Conservation (phyloP, 306 rosid species). For the Castanopsis chinensis region DNA sequence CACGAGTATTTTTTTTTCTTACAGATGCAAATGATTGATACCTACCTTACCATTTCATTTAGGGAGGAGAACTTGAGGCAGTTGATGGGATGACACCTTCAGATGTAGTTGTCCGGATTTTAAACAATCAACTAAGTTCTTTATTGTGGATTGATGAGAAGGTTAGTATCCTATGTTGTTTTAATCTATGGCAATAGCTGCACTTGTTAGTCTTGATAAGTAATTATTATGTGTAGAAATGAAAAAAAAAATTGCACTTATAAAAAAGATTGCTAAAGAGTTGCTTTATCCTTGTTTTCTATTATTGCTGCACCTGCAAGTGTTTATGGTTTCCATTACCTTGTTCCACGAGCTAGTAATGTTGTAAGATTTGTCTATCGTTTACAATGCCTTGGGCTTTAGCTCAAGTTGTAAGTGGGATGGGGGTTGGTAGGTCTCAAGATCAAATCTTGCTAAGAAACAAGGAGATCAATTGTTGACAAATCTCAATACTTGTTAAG, state of each 20-base stretch:
- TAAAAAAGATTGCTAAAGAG: too few species aligned
- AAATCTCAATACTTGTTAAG: background rate
- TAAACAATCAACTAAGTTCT: slow-evolving; percentile 84
- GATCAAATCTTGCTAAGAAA: background rate
- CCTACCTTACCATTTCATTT: slow-evolving; percentile 22
- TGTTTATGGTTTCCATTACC: too few species aligned
- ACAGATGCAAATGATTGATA: background rate
- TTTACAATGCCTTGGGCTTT: background rate
- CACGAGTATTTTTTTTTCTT: background rate
- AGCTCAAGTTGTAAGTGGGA: background rate
- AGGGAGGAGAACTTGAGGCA: slow-evolving; percentile 88
- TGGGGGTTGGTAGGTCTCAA: background rate
- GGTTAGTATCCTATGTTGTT: slow-evolving; percentile 49
- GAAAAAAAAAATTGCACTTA: background rate
- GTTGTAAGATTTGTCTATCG: too few species aligned
- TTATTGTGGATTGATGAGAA: slow-evolving; percentile 95
- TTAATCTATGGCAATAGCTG: background rate
- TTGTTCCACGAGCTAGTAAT: too few species aligned
- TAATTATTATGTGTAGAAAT: background rate
- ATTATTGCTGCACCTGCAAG: too few species aligned
- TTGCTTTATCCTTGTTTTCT: too few species aligned
- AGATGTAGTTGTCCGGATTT: slow-evolving; percentile 81
- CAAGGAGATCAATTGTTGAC: background rate
- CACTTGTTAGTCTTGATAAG: background rate
- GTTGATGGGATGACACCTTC: slow-evolving; percentile 72